These are phyloP conservation scores for Calonectria pseudoreteaudii DNA, from an alignment of 2,329 filamentous ascomycete species.

Conservation along the genomic window DNA sequence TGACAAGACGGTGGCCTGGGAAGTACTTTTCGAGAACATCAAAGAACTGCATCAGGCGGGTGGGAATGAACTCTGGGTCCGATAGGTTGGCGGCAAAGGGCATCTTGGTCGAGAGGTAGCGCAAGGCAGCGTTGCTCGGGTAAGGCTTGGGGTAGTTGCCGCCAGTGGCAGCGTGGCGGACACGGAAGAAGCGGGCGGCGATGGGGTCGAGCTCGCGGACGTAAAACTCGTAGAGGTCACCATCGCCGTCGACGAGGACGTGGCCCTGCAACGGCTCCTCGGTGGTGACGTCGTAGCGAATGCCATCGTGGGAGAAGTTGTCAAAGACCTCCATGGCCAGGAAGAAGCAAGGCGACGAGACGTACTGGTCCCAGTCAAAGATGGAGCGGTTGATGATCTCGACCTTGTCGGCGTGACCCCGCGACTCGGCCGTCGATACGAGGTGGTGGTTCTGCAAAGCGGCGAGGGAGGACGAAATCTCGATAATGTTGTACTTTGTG, in stretches of 20 bases:
- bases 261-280: slow-evolving; percentile 88
- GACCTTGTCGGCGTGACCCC: slow-evolving; percentile 85
- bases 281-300: slow-evolving; percentile 88
- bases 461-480: slow-evolving; percentile 88
- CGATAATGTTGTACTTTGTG: slow-evolving; percentile 94
- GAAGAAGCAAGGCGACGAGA: slow-evolving; percentile 97
- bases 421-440: slow-evolving; percentile 71
- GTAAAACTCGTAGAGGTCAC: slow-evolving; percentile 97
- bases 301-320: slow-evolving; percentile 95
- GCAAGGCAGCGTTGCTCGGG: slow-evolving; percentile 63
- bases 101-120: slow-evolving; percentile 71
- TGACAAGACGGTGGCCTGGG: slow-evolving; percentile 87
- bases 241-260: slow-evolving; percentile 85
- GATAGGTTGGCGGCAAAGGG: slow-evolving; percentile 84
- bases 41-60: slow-evolving; percentile 96
- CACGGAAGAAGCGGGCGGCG: slow-evolving; percentile 82
- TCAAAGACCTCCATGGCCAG: slow-evolving; percentile 98
- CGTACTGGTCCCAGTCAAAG: slow-evolving; percentile 90
- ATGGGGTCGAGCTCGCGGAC: slow-evolving; percentile 82
- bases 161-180: slow-evolving; percentile 81
- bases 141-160: slow-evolving; percentile 74
- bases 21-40: slow-evolving; percentile 90
- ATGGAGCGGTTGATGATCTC: slow-evolving; percentile 96
- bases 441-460: slow-evolving; percentile 80
- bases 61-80: slow-evolving; percentile 91